A percentile compares a stretch with the other conserved stretches of the same genome.
Conservation (phyloP, 2,329 filamentous ascomycete species). For the Apiospora sp. region DNA sequence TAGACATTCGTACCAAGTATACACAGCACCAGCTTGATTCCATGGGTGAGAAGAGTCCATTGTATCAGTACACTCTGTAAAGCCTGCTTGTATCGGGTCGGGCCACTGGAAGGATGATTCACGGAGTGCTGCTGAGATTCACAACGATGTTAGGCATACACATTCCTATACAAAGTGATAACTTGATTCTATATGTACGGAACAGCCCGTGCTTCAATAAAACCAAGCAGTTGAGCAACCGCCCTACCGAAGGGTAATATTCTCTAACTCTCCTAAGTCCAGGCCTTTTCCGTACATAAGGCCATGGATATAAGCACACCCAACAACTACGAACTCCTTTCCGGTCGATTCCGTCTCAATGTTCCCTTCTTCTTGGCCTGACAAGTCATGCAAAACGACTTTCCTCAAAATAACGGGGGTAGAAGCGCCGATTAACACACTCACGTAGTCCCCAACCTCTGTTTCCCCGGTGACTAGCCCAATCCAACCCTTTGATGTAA, state of each 20-base stretch:
- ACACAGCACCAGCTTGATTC: conserved; percentile 29
- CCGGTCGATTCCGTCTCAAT: too few species aligned
- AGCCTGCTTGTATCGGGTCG: too few species aligned
- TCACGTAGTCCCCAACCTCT: not conserved
- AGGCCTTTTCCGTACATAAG: not conserved
- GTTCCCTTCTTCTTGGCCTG: not conserved
- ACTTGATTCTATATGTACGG: too few species aligned
- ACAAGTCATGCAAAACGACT: not conserved
- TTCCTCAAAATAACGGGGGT: not conserved
- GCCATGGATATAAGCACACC: not conserved
- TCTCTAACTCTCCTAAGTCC: not conserved
- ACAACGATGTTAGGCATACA: too few species aligned
- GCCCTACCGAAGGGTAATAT: not conserved
- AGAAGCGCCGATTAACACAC: not conserved
- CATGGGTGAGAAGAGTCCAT: conserved; percentile 31
- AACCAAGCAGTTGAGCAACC: too few species aligned
- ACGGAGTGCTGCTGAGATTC: too few species aligned
- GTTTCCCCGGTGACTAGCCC: not conserved
- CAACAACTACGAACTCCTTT: not conserved
- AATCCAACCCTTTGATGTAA: conserved; percentile 1
- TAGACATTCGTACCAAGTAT: conserved; percentile 24
- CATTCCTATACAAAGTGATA: too few species aligned
- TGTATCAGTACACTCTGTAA: conserved; percentile 26
- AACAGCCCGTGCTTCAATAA: too few species aligned
- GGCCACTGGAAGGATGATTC: too few species aligned